Conservation (phyloP, 176 grass and related monocot species). For the Carex kokanica region DNA sequence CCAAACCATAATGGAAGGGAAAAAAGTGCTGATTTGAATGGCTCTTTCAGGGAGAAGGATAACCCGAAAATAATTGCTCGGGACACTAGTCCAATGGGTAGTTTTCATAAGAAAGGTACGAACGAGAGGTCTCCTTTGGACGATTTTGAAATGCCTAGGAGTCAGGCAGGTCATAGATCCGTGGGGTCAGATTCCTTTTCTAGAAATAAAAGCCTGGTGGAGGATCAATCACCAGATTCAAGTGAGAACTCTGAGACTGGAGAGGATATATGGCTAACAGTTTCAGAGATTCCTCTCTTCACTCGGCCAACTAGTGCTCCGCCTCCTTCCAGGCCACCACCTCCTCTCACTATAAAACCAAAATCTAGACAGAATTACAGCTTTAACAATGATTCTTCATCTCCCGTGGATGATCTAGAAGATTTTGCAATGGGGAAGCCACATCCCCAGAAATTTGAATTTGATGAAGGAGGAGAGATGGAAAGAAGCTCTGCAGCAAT, state of each 20-base stretch:
- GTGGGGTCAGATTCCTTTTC: slow-evolving; percentile 36
- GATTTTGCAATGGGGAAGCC: slow-evolving; percentile 52
- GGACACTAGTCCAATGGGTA: slow-evolving; percentile 42
- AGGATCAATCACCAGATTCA: slow-evolving; percentile 54
- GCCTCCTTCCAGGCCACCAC: slow-evolving; percentile 74
- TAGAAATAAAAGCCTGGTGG: slow-evolving; percentile 43
- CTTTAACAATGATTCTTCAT: slow-evolving; percentile 49
- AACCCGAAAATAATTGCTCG: slow-evolving; percentile 28
- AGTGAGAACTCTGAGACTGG: slow-evolving; percentile 48
- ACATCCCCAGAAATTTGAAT: slow-evolving; percentile 35
- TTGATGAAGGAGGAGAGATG: slow-evolving; percentile 66
- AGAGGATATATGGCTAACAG: slow-evolving; percentile 90
- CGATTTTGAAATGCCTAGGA: slow-evolving; percentile 40
- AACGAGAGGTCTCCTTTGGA: slow-evolving; percentile 40
- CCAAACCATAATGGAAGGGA: slow-evolving; percentile 38
- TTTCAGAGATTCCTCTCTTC: slow-evolving; percentile 94
- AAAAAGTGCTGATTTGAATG: slow-evolving; percentile 45
- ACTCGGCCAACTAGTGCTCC: slow-evolving; percentile 77
- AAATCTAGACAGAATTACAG: slow-evolving; percentile 45
- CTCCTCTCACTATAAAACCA: slow-evolving; percentile 45
- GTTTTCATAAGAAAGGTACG: slow-evolving; percentile 42
- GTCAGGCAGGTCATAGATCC: slow-evolving; percentile 50
- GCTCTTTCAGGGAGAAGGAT: slow-evolving; percentile 35
- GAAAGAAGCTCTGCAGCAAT: slow-evolving; percentile 61
- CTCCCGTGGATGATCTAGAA: slow-evolving; percentile 40